Conservation (phyloP, 2,329 filamentous ascomycete species). For the Daldinia eschscholtzii region DNA sequence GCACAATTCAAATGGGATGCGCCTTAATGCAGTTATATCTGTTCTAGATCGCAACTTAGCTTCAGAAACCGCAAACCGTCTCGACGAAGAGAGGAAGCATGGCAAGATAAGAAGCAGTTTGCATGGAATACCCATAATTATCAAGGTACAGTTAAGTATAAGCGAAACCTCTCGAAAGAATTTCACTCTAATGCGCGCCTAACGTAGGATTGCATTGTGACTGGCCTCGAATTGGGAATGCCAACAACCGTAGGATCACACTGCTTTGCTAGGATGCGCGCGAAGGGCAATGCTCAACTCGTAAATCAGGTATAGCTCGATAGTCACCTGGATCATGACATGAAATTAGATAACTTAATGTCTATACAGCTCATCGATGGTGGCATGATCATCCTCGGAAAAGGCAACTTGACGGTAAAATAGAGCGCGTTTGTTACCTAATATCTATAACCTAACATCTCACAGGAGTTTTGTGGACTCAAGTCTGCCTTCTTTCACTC, state of each 20-base stretch:
- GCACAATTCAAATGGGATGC: background rate
- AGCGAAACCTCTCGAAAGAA: background rate
- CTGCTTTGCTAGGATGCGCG: background rate
- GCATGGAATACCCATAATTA: background rate
- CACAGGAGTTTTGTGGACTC: background rate
- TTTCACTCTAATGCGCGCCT: background rate
- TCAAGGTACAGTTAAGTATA: background rate
- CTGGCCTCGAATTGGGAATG: background rate
- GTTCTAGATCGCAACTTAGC: background rate
- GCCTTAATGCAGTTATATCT: constrained; percentile 5
- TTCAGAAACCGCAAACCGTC: background rate
- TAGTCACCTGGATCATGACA: background rate
- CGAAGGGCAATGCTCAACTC: background rate
- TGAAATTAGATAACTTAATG: background rate
- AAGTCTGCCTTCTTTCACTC: background rate
- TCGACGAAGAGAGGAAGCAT: background rate
- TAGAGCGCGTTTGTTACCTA: background rate
- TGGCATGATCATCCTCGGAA: background rate
- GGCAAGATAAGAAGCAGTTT: background rate
- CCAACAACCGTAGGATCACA: background rate
- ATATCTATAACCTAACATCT: background rate
- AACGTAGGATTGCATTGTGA: background rate
- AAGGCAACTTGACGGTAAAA: background rate
- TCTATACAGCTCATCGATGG: background rate
- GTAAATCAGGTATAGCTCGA: background rate